Evolutionary conservation across 148 eudicot genomes (phyloP), one percentile per base, ranked within the genome.

Genomic region (Cornus florida): DNA sequence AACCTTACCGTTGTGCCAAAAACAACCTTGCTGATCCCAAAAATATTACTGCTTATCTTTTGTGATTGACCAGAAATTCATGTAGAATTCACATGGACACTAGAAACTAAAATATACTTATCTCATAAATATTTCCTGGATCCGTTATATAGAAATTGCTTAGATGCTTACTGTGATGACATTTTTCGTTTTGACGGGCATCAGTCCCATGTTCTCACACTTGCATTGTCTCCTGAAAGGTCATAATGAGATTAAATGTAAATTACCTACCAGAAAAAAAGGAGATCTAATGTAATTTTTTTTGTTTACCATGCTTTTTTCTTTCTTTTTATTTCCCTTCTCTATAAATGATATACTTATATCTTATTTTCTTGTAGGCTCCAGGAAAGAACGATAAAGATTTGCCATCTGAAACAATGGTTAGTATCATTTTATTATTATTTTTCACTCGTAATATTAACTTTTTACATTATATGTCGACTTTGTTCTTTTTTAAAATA

Each of bases 371-470:
- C 41, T 69, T 75, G 76, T 78, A 96, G 99, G 94, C 97, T 71
- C 98, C 99, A 72, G 98, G 99, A 75, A 96, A 96, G 90, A 96
- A 72, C 69, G 98, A 96, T 53, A 96, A 94, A 81, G 99, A 96
- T 83, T 77, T 90, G 81, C 92, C 95, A 38, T 88, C 99, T 23
- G 99, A 96, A 84, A 81, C 95, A 84, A 85, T 92, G 98, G 99
- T 96, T 75, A 80, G 95, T 87, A 53, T 39, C 62, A n/a, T 69
- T 17, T 69, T 69, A 75, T 5, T 50, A 24, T 48, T 59, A 33
- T 22, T 69, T 64, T 77, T 48, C 31, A 72, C 20, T 43, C 6
- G 48, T 43, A 43, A 33, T 70, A 9, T 41, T 17, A 19, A 43
- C 8, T 33, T 38, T 56, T 71, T 72, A 39, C 72, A 5, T 10